phyloP scores from a whole-genome alignment of 2,329 filamentous ascomycete genomes.

The Alternaria angustiovoidea region DNA sequence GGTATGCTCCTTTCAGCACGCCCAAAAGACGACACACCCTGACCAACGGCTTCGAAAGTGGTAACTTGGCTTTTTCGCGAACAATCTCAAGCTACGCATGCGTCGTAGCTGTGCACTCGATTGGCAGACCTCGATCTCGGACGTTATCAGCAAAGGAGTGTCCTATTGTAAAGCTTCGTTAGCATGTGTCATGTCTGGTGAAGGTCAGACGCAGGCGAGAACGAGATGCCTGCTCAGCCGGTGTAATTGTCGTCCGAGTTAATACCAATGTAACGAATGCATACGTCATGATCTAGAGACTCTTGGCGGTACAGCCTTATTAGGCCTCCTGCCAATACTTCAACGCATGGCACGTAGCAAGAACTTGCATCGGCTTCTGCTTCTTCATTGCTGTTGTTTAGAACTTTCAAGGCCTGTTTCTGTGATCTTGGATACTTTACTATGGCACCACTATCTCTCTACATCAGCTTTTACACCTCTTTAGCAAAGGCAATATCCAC shows the following conservation, averaged over 20 bases:
- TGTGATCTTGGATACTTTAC: neutral
- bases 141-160: neutral
- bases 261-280: neutral
- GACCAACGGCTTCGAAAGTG: neutral
- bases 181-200: neutral
- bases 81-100: neutral
- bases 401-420: neutral
- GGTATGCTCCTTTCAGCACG: neutral
- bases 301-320: neutral
- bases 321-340: neutral
- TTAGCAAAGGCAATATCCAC: constrained; percentile 8
- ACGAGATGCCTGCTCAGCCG: neutral
- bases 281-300: neutral
- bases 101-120: neutral
- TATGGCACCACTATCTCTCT: constrained; percentile 10
- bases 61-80: neutral
- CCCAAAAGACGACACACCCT: neutral
- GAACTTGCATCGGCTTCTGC: neutral
- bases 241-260: neutral
- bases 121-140: neutral
- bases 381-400: neutral
- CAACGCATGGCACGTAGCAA: neutral
- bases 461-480: constrained; percentile 17
- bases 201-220: neutral
- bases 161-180: neutral